These are phyloP conservation scores for Wickerhamiella azymoides DNA, from an alignment of 805 yeast genomes.

Conservation along the genomic window DNA sequence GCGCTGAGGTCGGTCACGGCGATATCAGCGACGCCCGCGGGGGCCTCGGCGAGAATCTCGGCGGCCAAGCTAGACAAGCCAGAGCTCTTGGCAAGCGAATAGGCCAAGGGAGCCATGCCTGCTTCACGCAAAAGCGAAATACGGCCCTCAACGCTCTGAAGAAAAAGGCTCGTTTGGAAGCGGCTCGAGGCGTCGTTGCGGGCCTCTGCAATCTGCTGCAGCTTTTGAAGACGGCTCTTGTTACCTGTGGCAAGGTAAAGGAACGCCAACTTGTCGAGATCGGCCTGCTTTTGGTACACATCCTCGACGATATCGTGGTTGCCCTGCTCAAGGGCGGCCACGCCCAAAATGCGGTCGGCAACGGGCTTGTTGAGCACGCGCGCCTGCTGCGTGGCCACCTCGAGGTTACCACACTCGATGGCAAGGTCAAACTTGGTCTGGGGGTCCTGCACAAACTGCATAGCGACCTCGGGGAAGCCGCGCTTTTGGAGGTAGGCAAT, in stretches of 20 bases:
- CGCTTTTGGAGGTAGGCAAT: constrained; percentile 87
- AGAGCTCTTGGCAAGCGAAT: constrained; percentile 77
- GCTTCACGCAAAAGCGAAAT: constrained; percentile 58
- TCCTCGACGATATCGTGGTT: constrained; percentile 72
- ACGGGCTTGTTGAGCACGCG: constrained; percentile 49
- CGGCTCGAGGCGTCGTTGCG: constrained; percentile 70
- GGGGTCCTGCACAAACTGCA: constrained; percentile 92
- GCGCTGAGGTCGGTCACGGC: constrained; percentile 29
- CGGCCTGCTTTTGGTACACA: constrained; percentile 74
- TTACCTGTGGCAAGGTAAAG: constrained; percentile 80
- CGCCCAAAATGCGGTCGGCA: constrained; percentile 71
- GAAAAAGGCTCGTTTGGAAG: constrained; percentile 69
- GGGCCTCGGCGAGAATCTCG: constrained; percentile 56
- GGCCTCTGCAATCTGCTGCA: constrained; percentile 80
- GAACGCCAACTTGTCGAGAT: constrained; percentile 81
- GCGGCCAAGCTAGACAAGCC: constrained; percentile 69
- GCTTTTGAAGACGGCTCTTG: constrained; percentile 53
- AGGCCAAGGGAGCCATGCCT: constrained; percentile 81
- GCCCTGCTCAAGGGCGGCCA: constrained; percentile 84
- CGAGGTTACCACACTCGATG: constrained; percentile 79
- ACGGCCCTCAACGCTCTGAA: constrained; percentile 61
- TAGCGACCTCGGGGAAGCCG: constrained; percentile 95
- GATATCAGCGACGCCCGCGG: constrained; percentile 45
- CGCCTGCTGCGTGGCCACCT: constrained; percentile 82
- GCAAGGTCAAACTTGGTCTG: constrained; percentile 94